phyloP scores from a whole-genome alignment of 23 red algal genomes.

The Gracilaria domingensis region DNA sequence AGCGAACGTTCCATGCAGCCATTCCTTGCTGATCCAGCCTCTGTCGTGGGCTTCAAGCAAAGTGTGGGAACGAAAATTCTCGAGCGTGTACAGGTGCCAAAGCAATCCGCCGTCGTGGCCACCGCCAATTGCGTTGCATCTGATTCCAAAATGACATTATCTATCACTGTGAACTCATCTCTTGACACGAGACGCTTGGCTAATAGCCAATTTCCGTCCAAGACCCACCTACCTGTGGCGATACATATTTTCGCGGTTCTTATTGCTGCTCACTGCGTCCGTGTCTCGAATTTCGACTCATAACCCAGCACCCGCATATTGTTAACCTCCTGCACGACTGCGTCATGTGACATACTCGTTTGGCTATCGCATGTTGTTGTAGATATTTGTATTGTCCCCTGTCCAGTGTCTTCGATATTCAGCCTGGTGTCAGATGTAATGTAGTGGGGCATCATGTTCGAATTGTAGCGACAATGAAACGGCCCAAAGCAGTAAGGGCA shows the following conservation, averaged over 20 bases:
- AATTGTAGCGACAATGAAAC: neutral
- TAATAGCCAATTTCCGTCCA: neutral
- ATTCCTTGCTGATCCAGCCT: no score
- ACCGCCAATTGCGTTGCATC: neutral
- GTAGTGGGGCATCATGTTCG: neutral
- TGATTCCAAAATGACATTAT: no score
- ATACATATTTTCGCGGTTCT: no score
- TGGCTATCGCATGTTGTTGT: neutral
- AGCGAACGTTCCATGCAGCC: neutral
- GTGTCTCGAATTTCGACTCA: no score
- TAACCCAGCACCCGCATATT: no score
- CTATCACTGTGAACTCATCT: no score
- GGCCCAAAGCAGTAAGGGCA: neutral
- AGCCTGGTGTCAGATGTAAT: constrained; percentile 14
- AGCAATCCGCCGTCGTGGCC: neutral
- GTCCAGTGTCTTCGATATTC: no score
- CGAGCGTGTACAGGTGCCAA: neutral
- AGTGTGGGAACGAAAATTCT: neutral
- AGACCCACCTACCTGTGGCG: no score
- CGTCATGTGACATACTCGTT: neutral
- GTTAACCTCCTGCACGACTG: neutral
- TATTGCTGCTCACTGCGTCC: no score
- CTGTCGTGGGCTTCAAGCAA: neutral
- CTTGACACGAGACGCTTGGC: no score
- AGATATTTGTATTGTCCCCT: neutral